A percentile compares a stretch with the other conserved stretches of the same genome.
phyloP scores from a whole-genome alignment of 208 protist species.

The Acanthamoeba rhysodes region DNA sequence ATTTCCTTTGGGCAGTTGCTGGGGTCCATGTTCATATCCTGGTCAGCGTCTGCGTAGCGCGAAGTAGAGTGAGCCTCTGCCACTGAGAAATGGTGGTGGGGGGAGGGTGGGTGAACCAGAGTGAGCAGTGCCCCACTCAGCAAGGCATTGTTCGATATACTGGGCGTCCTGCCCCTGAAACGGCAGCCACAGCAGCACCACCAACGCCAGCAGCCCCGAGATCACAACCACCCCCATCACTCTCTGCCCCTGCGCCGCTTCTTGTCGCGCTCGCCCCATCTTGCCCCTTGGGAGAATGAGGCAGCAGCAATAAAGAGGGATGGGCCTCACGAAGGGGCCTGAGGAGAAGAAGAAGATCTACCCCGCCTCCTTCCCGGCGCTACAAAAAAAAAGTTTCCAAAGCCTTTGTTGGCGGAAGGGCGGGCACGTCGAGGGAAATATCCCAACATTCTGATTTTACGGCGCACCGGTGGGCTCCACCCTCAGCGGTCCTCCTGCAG shows the following conservation, averaged over 20 bases:
- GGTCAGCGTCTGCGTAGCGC: neutral
- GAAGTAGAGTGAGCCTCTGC: neutral
- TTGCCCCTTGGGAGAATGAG: too few species aligned
- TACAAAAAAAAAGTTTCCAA: too few species aligned
- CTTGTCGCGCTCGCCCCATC: neutral
- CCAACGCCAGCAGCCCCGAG: neutral
- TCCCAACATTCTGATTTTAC: too few species aligned
- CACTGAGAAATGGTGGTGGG: neutral
- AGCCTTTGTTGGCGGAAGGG: too few species aligned
- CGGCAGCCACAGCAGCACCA: neutral
- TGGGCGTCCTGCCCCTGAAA: neutral
- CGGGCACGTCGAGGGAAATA: too few species aligned
- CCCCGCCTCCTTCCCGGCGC: too few species aligned
- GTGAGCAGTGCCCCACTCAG: neutral
- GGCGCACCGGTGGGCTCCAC: too few species aligned
- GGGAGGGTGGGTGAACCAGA: neutral
- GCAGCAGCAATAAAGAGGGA: too few species aligned
- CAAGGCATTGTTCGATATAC: neutral
- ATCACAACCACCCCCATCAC: neutral
- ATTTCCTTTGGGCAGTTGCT: neutral
- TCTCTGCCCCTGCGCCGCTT: neutral
- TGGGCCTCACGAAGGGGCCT: too few species aligned
- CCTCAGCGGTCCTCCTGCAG: neutral
- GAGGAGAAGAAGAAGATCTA: too few species aligned
- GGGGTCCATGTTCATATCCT: conserved; percentile 25